Evolutionary conservation across 805 yeast genomes (phyloP), one percentile per base, ranked within the genome.

Genomic region (Saccharomycopsis capsularis): DNA sequence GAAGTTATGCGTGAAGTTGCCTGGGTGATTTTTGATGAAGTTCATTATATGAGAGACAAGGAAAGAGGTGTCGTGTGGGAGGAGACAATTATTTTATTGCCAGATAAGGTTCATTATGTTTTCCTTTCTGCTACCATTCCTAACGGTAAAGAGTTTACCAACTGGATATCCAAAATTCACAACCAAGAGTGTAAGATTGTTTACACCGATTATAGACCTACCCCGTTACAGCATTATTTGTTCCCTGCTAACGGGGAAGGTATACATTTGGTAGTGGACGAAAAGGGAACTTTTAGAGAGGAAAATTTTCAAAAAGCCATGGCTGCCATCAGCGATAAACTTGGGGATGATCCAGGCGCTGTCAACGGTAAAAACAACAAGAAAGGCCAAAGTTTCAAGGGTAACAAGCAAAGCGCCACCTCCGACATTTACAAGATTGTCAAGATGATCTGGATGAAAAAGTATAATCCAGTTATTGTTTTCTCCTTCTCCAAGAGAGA

Each of bases 11-110:
- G 99, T 66, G 99, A 93, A 72, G 98, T 93, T 38, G 96, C 96
- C 0, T 93, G 96, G 96, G 99, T 93, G 44, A 81, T 93, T 36
- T 93, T 93, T 57, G 99, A 93, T 67, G 99, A 93, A 65, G 96
- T 93, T 41, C 99, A 93, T 69, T 93, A 93, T 67, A 93, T 93
- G 95, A 82, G 97, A 69, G 99, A 93, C 65, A 84, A 88, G 59
- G 93, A 89, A 57, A 81, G 99, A 69, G 99, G 99, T 65, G 99
- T 93, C 46, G 99, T 93, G 32, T 93, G 99, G 99, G 99, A 93
- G 68, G 99, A 93, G 67, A 91, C 98, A 15, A 91, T 93, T 56
- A 93, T 93, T 51, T 70, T 93, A 62, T 73, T 93, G 39, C 99
- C 99, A 3, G 97, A 95, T 59, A 90, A 90, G 71, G 97, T 93